Evolutionary conservation across 2,329 filamentous ascomycete species (phyloP).

Genomic region (Ophiostoma sp.): DNA sequence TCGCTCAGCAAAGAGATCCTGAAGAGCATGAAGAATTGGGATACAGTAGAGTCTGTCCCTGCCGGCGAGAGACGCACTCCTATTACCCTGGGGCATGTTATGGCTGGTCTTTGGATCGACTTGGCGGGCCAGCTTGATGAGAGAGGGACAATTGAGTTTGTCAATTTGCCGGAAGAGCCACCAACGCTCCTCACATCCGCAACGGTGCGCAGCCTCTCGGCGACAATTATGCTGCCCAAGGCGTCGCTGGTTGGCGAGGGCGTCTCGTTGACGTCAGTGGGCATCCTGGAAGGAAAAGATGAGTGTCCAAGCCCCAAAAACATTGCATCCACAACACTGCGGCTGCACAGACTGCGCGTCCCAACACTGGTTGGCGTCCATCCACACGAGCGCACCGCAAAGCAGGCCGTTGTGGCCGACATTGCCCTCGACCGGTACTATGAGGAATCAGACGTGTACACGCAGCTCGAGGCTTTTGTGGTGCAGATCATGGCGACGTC

Average conservation of each 20-base stretch:
- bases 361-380: conserved; percentile 74
- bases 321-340: conserved; percentile 39
- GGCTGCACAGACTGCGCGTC: conserved; percentile 59
- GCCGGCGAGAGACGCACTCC: not conserved
- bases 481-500: conserved; percentile 60
- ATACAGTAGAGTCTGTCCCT: too few species aligned
- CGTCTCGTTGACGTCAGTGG: conserved; percentile 29
- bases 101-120: conserved; percentile 41
- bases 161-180: too few species aligned
- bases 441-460: conserved; percentile 52
- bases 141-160: conserved; percentile 30
- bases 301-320: not conserved
- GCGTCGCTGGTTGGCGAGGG: conserved; percentile 48
- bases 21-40: conserved; percentile 39
- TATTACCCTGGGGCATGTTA: conserved; percentile 35
- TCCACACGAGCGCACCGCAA: conserved; percentile 60
- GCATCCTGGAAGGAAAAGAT: conserved; percentile 31
- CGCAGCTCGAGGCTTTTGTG: conserved; percentile 58
- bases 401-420: conserved; percentile 28
- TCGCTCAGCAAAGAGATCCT: conserved; percentile 66
- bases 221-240: conserved; percentile 64
- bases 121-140: conserved; percentile 42
- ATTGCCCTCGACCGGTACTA: conserved; percentile 56
- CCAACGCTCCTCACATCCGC: conserved; percentile 39
- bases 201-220: conserved; percentile 48